These are phyloP conservation scores for Fusarium mundagurra DNA, from an alignment of 2,329 filamentous ascomycete genomes.

Conservation along the genomic window DNA sequence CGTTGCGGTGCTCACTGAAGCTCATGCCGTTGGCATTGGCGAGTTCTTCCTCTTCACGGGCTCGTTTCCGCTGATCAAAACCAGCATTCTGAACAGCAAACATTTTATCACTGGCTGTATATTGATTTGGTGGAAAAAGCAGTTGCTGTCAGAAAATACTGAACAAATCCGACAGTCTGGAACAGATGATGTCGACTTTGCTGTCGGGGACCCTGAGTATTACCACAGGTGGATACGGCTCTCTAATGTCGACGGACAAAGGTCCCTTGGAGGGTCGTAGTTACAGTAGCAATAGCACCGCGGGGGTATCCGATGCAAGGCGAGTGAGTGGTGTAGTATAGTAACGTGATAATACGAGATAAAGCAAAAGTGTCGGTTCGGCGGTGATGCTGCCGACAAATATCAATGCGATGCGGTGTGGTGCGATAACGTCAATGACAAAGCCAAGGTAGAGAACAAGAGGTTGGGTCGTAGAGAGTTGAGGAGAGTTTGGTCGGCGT, in stretches of 20 bases:
- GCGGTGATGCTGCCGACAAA: not conserved
- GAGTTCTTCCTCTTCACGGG: constrained; percentile 57
- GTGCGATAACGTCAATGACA: constrained; percentile 10
- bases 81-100: constrained; percentile 46
- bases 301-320: constrained; percentile 29
- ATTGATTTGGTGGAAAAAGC: constrained; percentile 5
- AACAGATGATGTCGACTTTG: constrained; percentile 24
- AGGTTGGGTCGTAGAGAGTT: constrained; percentile 19
- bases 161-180: constrained; percentile 10
- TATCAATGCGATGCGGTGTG: constrained; percentile 13
- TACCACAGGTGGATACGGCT: constrained; percentile 39
- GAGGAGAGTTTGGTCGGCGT: constrained; percentile 12
- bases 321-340: constrained; percentile 14
- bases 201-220: constrained; percentile 36
- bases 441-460: constrained; percentile 22
- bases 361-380: not conserved
- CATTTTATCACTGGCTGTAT: constrained; percentile 45
- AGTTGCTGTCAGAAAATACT: constrained; percentile 8
- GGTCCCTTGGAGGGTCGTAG: constrained; percentile 15
- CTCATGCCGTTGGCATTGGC: constrained; percentile 50
- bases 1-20: constrained; percentile 62
- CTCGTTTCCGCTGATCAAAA: constrained; percentile 56
- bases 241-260: constrained; percentile 11
- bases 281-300: constrained; percentile 10
- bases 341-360: constrained; percentile 14